Evolutionary conservation across 2,329 filamentous ascomycete genomes (phyloP).

Genomic region (Arthrinium puccinioides): DNA sequence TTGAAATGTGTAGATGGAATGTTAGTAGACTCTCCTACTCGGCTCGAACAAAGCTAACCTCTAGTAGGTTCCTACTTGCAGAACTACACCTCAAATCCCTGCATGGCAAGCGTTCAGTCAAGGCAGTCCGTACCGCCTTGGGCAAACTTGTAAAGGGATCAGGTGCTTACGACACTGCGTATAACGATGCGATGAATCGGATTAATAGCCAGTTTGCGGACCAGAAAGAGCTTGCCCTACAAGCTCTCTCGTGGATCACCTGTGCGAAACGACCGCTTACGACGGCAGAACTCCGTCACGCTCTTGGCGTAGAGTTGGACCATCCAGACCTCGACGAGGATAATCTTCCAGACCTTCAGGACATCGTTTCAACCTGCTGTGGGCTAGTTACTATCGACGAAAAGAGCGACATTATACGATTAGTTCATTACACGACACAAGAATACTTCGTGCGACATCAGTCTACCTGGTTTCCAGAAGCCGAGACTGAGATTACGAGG

Average conservation of each 20-base stretch:
- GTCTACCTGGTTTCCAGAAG: constrained; percentile 21
- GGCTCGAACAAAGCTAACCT: neutral
- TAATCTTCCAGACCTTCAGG: constrained; percentile 19
- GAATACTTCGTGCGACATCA: constrained; percentile 29
- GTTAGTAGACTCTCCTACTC: constrained; percentile 12
- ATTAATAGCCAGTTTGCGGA: constrained; percentile 28
- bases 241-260: constrained; percentile 31
- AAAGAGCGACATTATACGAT: constrained; percentile 26
- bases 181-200: constrained; percentile 30
- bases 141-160: constrained; percentile 19
- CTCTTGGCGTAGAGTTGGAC: constrained; percentile 26
- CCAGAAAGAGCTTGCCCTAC: constrained; percentile 24
- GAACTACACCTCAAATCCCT: constrained; percentile 26
- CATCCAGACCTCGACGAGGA: constrained; percentile 21
- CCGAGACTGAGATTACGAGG: constrained; percentile 16
- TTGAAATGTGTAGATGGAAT: constrained; percentile 17
- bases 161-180: constrained; percentile 26
- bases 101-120: constrained; percentile 18
- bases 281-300: constrained; percentile 28
- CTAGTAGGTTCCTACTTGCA: constrained; percentile 28
- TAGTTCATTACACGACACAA: constrained; percentile 37
- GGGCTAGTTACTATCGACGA: constrained; percentile 31
- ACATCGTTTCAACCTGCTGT: constrained; percentile 26
- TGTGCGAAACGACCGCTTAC: constrained; percentile 25
- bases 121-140: constrained; percentile 22